These are phyloP conservation scores for Yamadazyma laniorum DNA, from an alignment of 805 yeast genomes.

Conservation along the genomic window DNA sequence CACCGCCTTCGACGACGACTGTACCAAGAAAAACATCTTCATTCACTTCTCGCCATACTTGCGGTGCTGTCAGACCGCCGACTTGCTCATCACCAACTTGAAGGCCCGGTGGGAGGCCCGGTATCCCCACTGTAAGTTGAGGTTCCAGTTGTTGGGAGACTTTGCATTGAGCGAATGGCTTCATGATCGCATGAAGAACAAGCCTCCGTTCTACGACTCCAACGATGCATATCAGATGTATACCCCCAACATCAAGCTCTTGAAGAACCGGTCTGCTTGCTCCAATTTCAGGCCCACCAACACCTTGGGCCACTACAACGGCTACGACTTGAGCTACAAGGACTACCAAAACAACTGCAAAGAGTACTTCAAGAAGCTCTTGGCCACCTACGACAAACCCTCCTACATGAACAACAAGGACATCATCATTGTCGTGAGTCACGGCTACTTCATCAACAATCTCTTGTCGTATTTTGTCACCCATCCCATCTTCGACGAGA, in stretches of 20 bases:
- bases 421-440: constrained; percentile 38
- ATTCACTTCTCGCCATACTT: constrained; percentile 44
- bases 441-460: constrained; percentile 42
- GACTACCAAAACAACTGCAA: constrained; percentile 40
- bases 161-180: constrained; percentile 47
- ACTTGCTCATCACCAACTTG: constrained; percentile 31
- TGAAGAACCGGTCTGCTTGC: constrained; percentile 31
- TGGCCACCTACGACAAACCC: constrained; percentile 44
- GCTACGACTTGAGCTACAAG: constrained; percentile 37
- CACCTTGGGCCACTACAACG: constrained; percentile 43
- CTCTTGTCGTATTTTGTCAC: constrained; percentile 39
- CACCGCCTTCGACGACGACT: constrained; percentile 18
- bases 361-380: constrained; percentile 37
- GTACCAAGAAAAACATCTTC: constrained; percentile 29
- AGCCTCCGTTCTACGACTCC: constrained; percentile 43
- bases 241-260: constrained; percentile 39
- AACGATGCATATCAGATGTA: constrained; percentile 47
- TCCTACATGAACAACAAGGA: constrained; percentile 29
- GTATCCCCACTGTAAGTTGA: constrained; percentile 29
- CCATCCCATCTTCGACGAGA: constrained; percentile 45
- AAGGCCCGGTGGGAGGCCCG: constrained; percentile 19
- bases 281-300: constrained; percentile 43
- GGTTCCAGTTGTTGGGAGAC: constrained; percentile 42
- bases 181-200: constrained; percentile 41
- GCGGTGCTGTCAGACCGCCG: constrained; percentile 46